Evolutionary conservation across 2,329 filamentous ascomycete genomes (phyloP).

Genomic region (Chrysosporium keratinophilum): DNA sequence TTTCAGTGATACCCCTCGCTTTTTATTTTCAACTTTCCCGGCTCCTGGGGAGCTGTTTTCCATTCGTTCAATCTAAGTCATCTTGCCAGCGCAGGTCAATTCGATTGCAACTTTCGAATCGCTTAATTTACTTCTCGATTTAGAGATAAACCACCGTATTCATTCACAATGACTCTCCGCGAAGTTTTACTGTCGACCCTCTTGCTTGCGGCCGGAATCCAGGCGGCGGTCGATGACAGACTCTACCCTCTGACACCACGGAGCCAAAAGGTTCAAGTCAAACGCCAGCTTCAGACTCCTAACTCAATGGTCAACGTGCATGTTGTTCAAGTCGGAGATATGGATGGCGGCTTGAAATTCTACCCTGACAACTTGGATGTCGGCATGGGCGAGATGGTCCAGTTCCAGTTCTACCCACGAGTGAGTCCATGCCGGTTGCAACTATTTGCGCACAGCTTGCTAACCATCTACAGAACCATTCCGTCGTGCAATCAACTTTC

Average conservation of each 20-base stretch:
- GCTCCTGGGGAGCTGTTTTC: constrained; percentile 9
- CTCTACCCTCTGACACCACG: constrained; percentile 2
- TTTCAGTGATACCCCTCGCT: constrained; percentile 1
- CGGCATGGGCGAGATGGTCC: constrained; percentile 45
- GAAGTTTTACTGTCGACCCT: constrained; percentile 3
- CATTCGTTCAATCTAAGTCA: neutral
- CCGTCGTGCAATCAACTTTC: constrained; percentile 57
- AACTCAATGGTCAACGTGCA: constrained; percentile 38
- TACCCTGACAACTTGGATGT: constrained; percentile 57
- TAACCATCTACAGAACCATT: constrained; percentile 52
- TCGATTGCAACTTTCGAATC: neutral
- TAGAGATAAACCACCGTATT: neutral
- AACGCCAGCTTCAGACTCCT: neutral
- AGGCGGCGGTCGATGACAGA: constrained; percentile 6
- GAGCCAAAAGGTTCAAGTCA: neutral
- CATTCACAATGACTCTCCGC: constrained; percentile 10
- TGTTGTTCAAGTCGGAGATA: constrained; percentile 54
- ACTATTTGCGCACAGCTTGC: neutral
- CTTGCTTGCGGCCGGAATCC: constrained; percentile 4
- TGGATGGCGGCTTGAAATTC: constrained; percentile 48
- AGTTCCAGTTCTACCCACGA: constrained; percentile 44
- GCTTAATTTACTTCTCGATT: neutral
- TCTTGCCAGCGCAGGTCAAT: constrained; percentile 2
- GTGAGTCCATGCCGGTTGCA: constrained; percentile 20
- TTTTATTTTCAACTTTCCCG: neutral